Percentiles rank a stretch among this genome's conserved stretches.
phyloP scores from a whole-genome alignment of 192 early-diverging fungal species.

The Rhizoclosmatium sp. region DNA sequence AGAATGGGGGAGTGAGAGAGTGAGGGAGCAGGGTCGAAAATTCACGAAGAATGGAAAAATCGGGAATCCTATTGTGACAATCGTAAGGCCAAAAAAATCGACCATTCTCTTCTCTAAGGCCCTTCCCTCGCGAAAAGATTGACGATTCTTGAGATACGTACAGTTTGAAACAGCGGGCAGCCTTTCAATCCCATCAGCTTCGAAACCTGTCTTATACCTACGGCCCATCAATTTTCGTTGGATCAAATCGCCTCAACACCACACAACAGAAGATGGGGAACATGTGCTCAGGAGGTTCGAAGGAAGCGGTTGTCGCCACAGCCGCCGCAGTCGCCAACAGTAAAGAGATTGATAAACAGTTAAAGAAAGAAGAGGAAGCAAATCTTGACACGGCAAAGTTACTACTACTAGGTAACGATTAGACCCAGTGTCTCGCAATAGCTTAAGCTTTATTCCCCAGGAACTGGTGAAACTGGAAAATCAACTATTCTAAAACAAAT shows the following conservation, averaged over 20 bases:
- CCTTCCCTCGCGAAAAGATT: too few relatives aligned
- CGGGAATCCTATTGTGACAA: not conserved
- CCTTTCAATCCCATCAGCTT: too few relatives aligned
- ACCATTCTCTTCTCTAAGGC: not conserved
- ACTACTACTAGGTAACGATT: constrained; percentile 42
- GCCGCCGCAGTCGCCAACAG: constrained; percentile 66
- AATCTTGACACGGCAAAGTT: constrained; percentile 42
- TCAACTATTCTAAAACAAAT: constrained; percentile 60
- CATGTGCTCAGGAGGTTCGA: constrained; percentile 14
- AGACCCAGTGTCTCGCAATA: not conserved
- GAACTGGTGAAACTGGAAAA: constrained; percentile 58
- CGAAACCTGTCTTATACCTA: too few relatives aligned
- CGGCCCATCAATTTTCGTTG: too few relatives aligned
- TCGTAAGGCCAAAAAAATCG: not conserved
- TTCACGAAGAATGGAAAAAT: not conserved
- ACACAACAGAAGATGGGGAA: constrained; percentile 20
- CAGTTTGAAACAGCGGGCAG: too few relatives aligned
- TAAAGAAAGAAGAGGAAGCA: constrained; percentile 52
- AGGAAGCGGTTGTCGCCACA: constrained; percentile 20
- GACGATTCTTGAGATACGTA: too few relatives aligned
- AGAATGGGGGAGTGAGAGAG: not conserved
- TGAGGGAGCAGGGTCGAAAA: not conserved
- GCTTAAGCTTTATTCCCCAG: constrained; percentile 3
- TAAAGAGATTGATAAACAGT: constrained; percentile 60
- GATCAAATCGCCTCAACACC: not conserved